phyloP scores from a whole-genome alignment of 78 protist genomes.

The Trichosphaerium sp. region DNA sequence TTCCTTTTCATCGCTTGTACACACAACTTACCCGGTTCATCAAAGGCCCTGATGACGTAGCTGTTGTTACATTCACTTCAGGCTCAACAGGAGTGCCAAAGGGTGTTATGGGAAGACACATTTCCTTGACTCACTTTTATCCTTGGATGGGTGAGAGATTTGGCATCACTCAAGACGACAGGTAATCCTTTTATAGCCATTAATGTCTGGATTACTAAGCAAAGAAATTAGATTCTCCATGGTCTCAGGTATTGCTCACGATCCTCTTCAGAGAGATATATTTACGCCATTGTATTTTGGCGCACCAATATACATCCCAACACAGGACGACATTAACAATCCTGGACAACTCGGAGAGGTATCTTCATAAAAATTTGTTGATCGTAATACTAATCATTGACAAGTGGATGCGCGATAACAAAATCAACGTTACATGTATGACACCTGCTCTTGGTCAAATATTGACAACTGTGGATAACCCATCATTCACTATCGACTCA shows the following conservation, averaged over 20 bases:
- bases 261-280: conserved; percentile 76
- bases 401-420: conserved; percentile 25
- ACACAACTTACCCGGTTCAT: background rate
- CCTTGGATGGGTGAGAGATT: conserved; percentile 59
- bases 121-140: conserved; percentile 60
- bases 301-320: conserved; percentile 50
- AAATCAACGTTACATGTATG: conserved; percentile 47
- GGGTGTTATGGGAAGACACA: conserved; percentile 54
- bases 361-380: background rate
- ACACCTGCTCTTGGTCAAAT: conserved; percentile 75
- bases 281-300: conserved; percentile 77
- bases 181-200: background rate
- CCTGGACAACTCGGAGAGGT: conserved; percentile 54
- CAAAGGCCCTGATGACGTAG: conserved; percentile 11
- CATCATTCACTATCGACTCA: conserved; percentile 4
- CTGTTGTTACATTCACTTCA: conserved; percentile 49
- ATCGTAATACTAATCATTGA: background rate
- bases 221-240: too few relatives aligned
- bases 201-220: background rate
- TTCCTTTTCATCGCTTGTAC: background rate
- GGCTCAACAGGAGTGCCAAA: conserved; percentile 50
- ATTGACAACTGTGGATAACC: conserved; percentile 25
- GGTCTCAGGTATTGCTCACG: conserved; percentile 74
- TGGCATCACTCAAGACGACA: conserved; percentile 7
- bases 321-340: conserved; percentile 31